Percentiles rank a stretch among this genome's conserved stretches.
phyloP scores from a whole-genome alignment of 164 flowering plant species.

The Malania oleifera region DNA sequence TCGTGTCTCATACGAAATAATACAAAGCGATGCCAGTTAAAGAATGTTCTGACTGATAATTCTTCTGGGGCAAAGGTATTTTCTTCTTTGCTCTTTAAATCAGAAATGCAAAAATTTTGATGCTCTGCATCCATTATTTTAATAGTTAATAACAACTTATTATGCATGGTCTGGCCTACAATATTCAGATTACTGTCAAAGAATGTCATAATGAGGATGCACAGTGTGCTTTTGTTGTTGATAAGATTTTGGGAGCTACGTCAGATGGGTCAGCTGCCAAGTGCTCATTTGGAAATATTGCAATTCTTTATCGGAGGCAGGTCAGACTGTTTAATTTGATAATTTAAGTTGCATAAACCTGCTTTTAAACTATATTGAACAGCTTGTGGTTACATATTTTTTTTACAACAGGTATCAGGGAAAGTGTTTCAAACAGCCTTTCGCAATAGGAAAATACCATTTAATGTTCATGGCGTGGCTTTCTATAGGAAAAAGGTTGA shows the following conservation, averaged over 20 bases:
- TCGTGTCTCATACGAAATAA: conserved; percentile 76
- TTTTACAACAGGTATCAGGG: conserved; percentile 64
- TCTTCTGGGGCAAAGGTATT: conserved; percentile 73
- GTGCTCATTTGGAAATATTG: conserved; percentile 56
- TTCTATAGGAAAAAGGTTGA: conserved; percentile 94
- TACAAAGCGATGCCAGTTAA: conserved; percentile 52
- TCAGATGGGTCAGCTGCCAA: conserved; percentile 38
- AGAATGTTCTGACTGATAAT: conserved; percentile 70
- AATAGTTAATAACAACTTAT: not conserved
- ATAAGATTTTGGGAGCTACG: conserved; percentile 64
- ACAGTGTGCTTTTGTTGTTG: conserved; percentile 87
- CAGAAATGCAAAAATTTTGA: not conserved
- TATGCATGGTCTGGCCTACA: conserved; percentile 6
- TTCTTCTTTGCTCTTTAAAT: not conserved
- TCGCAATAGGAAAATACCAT: conserved; percentile 81
- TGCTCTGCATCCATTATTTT: not conserved
- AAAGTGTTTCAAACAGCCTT: conserved; percentile 73
- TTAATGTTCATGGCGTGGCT: conserved; percentile 91
- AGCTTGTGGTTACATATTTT: not conserved
- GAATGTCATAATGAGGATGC: conserved; percentile 86
- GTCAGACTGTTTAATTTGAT: conserved; percentile 28
- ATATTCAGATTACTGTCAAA: conserved; percentile 59
- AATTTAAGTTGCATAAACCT: not conserved
- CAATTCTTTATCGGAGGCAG: conserved; percentile 93
- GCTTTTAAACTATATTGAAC: not conserved